These are phyloP conservation scores for Xylaria telfairii DNA, from an alignment of 495 filamentous ascomycete species.

Conservation along the genomic window DNA sequence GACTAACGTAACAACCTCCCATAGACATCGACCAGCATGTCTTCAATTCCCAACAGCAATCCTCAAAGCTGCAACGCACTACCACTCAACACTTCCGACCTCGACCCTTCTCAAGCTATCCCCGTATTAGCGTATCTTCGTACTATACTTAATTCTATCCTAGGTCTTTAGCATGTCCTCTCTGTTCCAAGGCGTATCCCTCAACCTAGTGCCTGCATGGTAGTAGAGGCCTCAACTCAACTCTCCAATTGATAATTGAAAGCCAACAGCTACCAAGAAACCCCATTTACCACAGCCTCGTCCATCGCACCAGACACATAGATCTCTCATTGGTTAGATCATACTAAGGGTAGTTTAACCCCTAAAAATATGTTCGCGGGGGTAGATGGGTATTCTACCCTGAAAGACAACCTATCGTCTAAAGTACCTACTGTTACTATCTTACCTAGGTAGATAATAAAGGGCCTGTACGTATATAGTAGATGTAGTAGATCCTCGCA, in stretches of 20 bases:
- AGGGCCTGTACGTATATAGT: too few relatives aligned
- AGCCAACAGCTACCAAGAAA: neutral
- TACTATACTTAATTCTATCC: neutral
- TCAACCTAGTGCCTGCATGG: neutral
- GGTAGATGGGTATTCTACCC: neutral
- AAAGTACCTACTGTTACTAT: too few relatives aligned
- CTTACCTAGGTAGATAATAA: too few relatives aligned
- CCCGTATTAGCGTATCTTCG: neutral
- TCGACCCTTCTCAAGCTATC: neutral
- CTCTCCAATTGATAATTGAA: neutral
- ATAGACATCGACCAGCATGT: neutral
- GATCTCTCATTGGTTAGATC: neutral
- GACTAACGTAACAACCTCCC: neutral
- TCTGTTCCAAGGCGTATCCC: neutral
- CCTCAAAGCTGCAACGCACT: neutral
- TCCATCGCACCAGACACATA: neutral
- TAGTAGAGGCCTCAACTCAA: neutral
- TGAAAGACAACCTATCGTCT: neutral
- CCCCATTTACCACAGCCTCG: neutral
- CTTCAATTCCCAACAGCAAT: neutral
- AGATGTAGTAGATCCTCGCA: too few relatives aligned
- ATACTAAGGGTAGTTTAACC: neutral
- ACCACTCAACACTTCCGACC: neutral
- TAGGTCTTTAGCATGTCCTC: neutral
- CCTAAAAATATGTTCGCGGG: neutral